These are phyloP conservation scores for Trichoderma asperelloides DNA, from an alignment of 495 filamentous ascomycete species.

Conservation along the genomic window DNA sequence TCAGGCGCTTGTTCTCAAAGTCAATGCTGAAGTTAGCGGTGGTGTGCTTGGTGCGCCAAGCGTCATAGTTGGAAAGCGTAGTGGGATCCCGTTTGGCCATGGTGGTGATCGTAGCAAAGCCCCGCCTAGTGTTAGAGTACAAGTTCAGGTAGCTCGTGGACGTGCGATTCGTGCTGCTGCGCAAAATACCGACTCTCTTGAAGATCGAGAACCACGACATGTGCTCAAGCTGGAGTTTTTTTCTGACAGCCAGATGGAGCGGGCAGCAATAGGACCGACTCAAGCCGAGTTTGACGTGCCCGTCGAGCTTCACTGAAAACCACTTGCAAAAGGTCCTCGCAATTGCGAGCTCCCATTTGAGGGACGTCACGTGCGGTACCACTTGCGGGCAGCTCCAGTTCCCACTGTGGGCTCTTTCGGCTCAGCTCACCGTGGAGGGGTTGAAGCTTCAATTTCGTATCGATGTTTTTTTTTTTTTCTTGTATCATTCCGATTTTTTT, in stretches of 20 bases:
- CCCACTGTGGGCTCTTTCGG: slow-evolving; percentile 7
- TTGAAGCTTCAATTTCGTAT: background rate
- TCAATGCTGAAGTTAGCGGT: slow-evolving; percentile 69
- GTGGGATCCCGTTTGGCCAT: slow-evolving; percentile 74
- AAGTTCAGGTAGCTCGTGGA: background rate
- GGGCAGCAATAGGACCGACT: slow-evolving; percentile 5
- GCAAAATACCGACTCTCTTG: slow-evolving; percentile 4
- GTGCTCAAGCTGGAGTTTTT: background rate
- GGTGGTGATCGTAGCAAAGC: slow-evolving; percentile 24
- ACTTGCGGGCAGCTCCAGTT: background rate
- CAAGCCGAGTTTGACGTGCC: background rate
- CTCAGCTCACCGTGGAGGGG: background rate
- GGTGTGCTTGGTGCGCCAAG: slow-evolving; percentile 73
- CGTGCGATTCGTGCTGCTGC: slow-evolving; percentile 1
- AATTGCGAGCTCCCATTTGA: background rate
- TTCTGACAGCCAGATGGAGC: background rate
- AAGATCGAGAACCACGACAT: slow-evolving; percentile 7
- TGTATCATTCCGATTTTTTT: background rate
- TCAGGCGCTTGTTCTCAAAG: slow-evolving; percentile 65
- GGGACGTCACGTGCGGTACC: background rate
- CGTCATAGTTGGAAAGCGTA: slow-evolving; percentile 83
- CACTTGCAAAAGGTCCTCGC: slow-evolving; percentile 1
- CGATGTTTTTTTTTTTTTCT: background rate
- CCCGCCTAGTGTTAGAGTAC: background rate
- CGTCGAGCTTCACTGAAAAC: background rate